Conservation (phyloP, 2,329 filamentous ascomycete species). For the Cordyceps fumosorosea region DNA sequence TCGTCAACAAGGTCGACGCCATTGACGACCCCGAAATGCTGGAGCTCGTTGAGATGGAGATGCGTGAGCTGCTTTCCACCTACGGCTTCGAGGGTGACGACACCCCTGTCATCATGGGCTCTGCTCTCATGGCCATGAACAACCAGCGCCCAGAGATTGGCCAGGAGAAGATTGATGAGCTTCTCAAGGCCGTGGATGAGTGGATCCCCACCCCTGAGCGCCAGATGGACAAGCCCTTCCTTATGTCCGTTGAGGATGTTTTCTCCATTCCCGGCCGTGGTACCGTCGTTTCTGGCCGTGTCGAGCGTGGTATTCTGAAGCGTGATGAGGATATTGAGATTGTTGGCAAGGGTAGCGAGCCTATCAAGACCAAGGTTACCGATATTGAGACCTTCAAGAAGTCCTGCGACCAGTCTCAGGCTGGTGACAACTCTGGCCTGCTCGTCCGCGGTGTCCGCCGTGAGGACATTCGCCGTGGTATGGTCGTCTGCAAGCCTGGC, state of each 20-base stretch:
- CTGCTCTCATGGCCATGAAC: slow-evolving; percentile 90
- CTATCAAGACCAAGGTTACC: slow-evolving; percentile 98
- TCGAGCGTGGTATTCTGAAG: slow-evolving; percentile 92
- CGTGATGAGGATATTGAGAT: slow-evolving; percentile 92
- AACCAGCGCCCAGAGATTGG: slow-evolving; percentile 83
- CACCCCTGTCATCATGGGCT: slow-evolving; percentile 94
- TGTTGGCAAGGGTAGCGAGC: slow-evolving; percentile 71
- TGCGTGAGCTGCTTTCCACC: slow-evolving; percentile 87
- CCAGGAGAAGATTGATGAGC: slow-evolving; percentile 79
- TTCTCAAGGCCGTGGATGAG: slow-evolving; percentile 79
- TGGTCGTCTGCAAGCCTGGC: slow-evolving; percentile 84
- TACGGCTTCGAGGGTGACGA: slow-evolving; percentile 99
- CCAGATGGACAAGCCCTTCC: slow-evolving; percentile 95
- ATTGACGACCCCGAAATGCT: slow-evolving; percentile 98
- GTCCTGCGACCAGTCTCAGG: slow-evolving; percentile 91
- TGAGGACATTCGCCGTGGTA: slow-evolving; percentile 89
- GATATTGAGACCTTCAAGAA: slow-evolving; percentile 99
- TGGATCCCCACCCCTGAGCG: slow-evolving; percentile 97
- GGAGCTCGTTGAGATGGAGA: slow-evolving; percentile 99
- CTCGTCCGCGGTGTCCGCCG: slow-evolving; percentile 93
- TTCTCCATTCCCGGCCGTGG: slow-evolving; percentile 90
- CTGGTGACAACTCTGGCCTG: slow-evolving; percentile 96
- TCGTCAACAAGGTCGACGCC: slow-evolving; percentile 99
- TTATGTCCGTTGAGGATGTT: slow-evolving; percentile 95
- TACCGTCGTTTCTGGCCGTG: slow-evolving; percentile 93